Conservation (phyloP, 1,139 yeast species). For the Lodderomyces jiufengensis region DNA sequence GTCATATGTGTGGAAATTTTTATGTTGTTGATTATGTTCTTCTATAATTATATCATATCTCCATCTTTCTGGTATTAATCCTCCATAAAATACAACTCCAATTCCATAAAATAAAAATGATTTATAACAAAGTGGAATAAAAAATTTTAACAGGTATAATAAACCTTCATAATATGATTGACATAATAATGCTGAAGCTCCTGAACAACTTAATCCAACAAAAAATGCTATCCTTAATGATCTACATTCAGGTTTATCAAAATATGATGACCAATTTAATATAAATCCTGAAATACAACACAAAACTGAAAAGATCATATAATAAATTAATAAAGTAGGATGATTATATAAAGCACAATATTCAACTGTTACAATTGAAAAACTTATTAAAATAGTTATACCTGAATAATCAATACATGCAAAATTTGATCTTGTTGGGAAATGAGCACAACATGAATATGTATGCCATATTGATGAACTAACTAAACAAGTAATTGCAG, state of each 20-base stretch:
- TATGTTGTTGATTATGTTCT: slow-evolving; percentile 25
- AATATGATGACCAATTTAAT: slow-evolving; percentile 87
- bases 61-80: slow-evolving; percentile 87
- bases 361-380: slow-evolving; percentile 85
- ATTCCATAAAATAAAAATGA: slow-evolving; percentile 69
- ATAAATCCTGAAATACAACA: slow-evolving; percentile 72
- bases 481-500: slow-evolving; percentile 72
- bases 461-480: slow-evolving; percentile 93
- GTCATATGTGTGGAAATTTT: slow-evolving; percentile 14
- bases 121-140: slow-evolving; percentile 58
- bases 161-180: slow-evolving; percentile 58
- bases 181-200: slow-evolving; percentile 61
- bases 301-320: slow-evolving; percentile 57
- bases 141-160: slow-evolving; percentile 46
- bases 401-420: slow-evolving; percentile 97
- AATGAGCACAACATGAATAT: slow-evolving; percentile 71
- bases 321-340: slow-evolving; percentile 45
- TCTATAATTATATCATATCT: slow-evolving; percentile 59
- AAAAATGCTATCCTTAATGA: slow-evolving; percentile 80
- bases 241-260: slow-evolving; percentile 84
- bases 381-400: slow-evolving; percentile 82
- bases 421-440: slow-evolving; percentile 62
- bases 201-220: slow-evolving; percentile 73
- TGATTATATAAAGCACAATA: slow-evolving; percentile 70
- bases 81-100: slow-evolving; percentile 88